Conservation (phyloP, 768 basidiomycete species). For the Amanita rimosa region DNA sequence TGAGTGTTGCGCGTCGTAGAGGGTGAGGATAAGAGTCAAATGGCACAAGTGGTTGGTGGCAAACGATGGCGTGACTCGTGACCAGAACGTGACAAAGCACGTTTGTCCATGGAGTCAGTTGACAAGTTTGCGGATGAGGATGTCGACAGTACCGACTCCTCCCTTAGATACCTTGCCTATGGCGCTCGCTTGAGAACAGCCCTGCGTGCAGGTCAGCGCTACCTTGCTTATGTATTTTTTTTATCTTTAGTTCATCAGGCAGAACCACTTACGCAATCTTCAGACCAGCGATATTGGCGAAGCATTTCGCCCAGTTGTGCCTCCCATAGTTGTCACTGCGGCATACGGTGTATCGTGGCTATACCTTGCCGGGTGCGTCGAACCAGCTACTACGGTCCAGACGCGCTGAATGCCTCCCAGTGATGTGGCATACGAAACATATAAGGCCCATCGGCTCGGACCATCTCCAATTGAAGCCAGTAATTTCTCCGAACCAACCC, state of each 20-base stretch:
- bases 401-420: slow-evolving; percentile 16
- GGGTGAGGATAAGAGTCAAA: background rate
- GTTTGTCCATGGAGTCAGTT: slow-evolving; percentile 23
- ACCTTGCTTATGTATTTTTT: slow-evolving; percentile 62
- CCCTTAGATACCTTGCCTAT: slow-evolving; percentile 66
- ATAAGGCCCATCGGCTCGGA: slow-evolving; percentile 61
- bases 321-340: slow-evolving; percentile 58
- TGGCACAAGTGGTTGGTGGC: background rate
- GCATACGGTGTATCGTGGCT: slow-evolving; percentile 79
- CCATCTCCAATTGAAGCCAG: slow-evolving; percentile 58
- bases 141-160: slow-evolving; percentile 56
- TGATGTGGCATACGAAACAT: slow-evolving; percentile 74
- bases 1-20: slow-evolving; percentile 11
- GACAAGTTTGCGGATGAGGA: slow-evolving; percentile 50
- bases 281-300: slow-evolving; percentile 79
- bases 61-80: slow-evolving; percentile 16
- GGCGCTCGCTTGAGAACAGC: slow-evolving; percentile 71
- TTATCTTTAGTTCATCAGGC: background rate
- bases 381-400: slow-evolving; percentile 3
- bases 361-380: slow-evolving; percentile 47
- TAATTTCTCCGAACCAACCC: slow-evolving; percentile 58
- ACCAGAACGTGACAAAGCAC: slow-evolving; percentile 5
- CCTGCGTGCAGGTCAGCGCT: slow-evolving; percentile 55
- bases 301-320: slow-evolving; percentile 71
- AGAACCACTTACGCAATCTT: slow-evolving; percentile 7